A percentile compares a stretch with the other conserved stretches of the same genome.
These are phyloP conservation scores for Capsicum baccatum DNA, from an alignment of 257 asterid species.

Conservation along the genomic window DNA sequence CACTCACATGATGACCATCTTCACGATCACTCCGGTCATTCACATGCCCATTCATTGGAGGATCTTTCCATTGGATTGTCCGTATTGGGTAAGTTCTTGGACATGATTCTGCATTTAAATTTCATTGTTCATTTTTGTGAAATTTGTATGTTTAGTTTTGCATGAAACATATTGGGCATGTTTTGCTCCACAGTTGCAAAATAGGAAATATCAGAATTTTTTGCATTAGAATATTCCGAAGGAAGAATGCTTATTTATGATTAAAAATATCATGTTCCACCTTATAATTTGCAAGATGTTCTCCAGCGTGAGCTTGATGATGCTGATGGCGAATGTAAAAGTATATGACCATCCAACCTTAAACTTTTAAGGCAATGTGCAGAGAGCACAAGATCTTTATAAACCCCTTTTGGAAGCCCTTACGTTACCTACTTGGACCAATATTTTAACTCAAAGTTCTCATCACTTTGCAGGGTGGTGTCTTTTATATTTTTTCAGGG, in stretches of 20 bases:
- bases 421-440: neutral
- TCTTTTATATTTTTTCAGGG: neutral
- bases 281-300: neutral
- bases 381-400: neutral
- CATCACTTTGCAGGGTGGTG: neutral
- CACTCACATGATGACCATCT: slow-evolving; percentile 78
- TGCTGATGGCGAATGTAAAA: neutral
- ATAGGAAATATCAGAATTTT: neutral
- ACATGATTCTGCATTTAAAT: slow-evolving; percentile 6
- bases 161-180: neutral
- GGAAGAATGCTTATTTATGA: neutral
- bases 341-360: neutral
- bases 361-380: neutral
- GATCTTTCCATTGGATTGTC: slow-evolving; percentile 94
- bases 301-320: neutral
- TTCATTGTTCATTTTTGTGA: neutral
- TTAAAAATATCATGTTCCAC: neutral
- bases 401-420: neutral
- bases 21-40: slow-evolving; percentile 59
- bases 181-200: neutral
- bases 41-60: slow-evolving; percentile 85
- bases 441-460: neutral
- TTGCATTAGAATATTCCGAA: neutral
- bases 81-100: slow-evolving; percentile 66
- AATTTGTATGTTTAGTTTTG: neutral